Percentiles rank a stretch among this genome's conserved stretches.
phyloP scores from a whole-genome alignment of 2,329 filamentous ascomycete genomes.

The Alternaria sp. region DNA sequence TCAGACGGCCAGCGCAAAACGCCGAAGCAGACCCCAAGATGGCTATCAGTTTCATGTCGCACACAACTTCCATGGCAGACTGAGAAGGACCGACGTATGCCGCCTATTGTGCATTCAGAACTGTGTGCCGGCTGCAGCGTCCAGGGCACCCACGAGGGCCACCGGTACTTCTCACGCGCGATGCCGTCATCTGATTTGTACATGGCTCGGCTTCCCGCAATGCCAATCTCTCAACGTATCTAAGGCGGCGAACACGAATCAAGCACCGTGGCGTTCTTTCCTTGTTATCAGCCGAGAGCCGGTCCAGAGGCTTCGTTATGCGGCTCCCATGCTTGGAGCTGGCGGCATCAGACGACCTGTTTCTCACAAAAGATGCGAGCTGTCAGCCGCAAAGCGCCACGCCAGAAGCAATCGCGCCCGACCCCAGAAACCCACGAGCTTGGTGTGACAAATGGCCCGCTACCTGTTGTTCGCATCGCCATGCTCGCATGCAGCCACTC shows the following conservation, averaged over 20 bases:
- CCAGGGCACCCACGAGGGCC: slow-evolving; percentile 1
- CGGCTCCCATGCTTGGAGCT: neutral
- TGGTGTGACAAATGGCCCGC: neutral
- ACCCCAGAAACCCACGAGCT: slow-evolving; percentile 13
- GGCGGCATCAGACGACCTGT: slow-evolving; percentile 20
- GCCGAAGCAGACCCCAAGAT: neutral
- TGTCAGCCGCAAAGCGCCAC: slow-evolving; percentile 10
- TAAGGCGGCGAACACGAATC: neutral
- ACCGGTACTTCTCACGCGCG: slow-evolving; percentile 12
- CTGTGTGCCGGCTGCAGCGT: slow-evolving; percentile 7
- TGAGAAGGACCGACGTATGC: neutral
- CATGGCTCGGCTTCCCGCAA: neutral
- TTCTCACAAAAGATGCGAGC: slow-evolving; percentile 29
- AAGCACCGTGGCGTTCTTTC: slow-evolving; percentile 8
- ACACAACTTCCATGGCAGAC: neutral
- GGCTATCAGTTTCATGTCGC: neutral
- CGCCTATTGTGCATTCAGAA: neutral
- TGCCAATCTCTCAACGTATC: slow-evolving; percentile 3
- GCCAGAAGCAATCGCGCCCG: slow-evolving; percentile 10
- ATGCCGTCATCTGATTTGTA: slow-evolving; percentile 22
- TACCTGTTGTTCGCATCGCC: neutral
- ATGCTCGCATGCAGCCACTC: neutral
- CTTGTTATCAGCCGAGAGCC: slow-evolving; percentile 13
- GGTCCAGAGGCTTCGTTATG: slow-evolving; percentile 4
- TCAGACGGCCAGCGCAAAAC: neutral